Evolutionary conservation across 371 early-diverging fungal genomes (phyloP).

Genomic region (Choanephora cucurbitarum): DNA sequence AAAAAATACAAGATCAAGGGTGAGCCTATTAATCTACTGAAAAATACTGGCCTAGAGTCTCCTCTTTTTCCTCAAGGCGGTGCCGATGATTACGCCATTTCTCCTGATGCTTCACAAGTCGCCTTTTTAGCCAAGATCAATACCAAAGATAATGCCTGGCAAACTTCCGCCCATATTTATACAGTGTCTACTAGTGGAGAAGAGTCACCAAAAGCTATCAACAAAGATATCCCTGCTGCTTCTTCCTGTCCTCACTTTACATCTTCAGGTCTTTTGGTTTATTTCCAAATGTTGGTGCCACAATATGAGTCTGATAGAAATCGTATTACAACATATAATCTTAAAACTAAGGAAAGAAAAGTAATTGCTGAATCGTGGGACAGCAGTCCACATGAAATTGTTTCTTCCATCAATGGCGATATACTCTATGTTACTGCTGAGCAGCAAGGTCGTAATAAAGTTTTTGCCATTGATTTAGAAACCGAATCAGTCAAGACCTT

Average conservation of each 20-base stretch:
- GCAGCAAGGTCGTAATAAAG: slow-evolving; percentile 61
- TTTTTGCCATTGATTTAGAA: slow-evolving; percentile 54
- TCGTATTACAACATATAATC: slow-evolving; percentile 64
- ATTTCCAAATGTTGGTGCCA: slow-evolving; percentile 72
- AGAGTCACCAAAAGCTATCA: slow-evolving; percentile 47
- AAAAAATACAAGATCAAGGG: slow-evolving; percentile 25
- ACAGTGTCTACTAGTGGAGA: slow-evolving; percentile 57
- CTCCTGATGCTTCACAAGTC: slow-evolving; percentile 64
- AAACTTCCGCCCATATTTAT: slow-evolving; percentile 74
- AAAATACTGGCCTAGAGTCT: slow-evolving; percentile 53
- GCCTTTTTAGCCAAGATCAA: slow-evolving; percentile 75
- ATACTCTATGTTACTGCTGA: slow-evolving; percentile 62
- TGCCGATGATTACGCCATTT: slow-evolving; percentile 60
- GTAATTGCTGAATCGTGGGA: slow-evolving; percentile 66
- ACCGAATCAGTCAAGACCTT: slow-evolving; percentile 48
- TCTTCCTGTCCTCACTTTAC: slow-evolving; percentile 66
- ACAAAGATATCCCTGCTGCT: slow-evolving; percentile 63
- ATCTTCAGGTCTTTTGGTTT: slow-evolving; percentile 69
- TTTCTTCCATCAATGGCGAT: slow-evolving; percentile 54
- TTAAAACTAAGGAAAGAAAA: slow-evolving; percentile 30
- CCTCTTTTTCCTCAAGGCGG: slow-evolving; percentile 65
- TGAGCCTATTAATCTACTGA: slow-evolving; percentile 54
- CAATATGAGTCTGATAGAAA: slow-evolving; percentile 83
- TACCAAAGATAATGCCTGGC: slow-evolving; percentile 72
- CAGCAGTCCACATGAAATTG: slow-evolving; percentile 58